These are phyloP conservation scores for Kazachstania kunashirensis DNA, from an alignment of 805 yeast genomes.

Conservation along the genomic window DNA sequence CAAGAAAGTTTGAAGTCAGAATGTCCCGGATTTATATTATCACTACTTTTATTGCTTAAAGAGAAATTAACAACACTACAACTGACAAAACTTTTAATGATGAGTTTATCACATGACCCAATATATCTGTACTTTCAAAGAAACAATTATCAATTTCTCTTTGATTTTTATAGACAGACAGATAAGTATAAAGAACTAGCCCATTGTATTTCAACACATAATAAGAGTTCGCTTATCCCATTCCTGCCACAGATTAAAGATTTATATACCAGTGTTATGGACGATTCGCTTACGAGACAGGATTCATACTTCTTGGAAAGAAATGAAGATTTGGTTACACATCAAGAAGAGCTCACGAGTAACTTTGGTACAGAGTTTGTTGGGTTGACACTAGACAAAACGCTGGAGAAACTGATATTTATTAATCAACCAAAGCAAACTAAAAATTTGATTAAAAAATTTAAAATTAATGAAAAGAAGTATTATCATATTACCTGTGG, in stretches of 20 bases:
- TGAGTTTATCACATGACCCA: slow-evolving; percentile 30
- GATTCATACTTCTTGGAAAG: slow-evolving; percentile 30
- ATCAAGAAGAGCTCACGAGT: slow-evolving; percentile 37
- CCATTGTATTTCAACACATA: slow-evolving; percentile 31
- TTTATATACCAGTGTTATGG: slow-evolving; percentile 15
- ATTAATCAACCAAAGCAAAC: slow-evolving; percentile 44
- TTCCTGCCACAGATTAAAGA: slow-evolving; percentile 29
- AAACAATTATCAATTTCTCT: slow-evolving; percentile 32
- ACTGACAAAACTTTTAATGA: slow-evolving; percentile 53
- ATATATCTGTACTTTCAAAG: slow-evolving; percentile 29
- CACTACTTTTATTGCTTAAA: slow-evolving; percentile 38
- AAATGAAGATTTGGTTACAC: slow-evolving; percentile 34
- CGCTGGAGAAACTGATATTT: slow-evolving; percentile 37
- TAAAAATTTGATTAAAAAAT: slow-evolving; percentile 38
- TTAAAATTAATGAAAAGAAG: slow-evolving; percentile 49
- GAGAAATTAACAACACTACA: slow-evolving; percentile 51
- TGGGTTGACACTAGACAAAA: slow-evolving; percentile 38
- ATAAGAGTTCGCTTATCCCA: slow-evolving; percentile 21
- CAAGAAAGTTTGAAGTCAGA: slow-evolving; percentile 53
- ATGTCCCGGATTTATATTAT: slow-evolving; percentile 47
- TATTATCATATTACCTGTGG: slow-evolving; percentile 46
- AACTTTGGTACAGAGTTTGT: slow-evolving; percentile 35
- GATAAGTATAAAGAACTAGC: slow-evolving; percentile 45
- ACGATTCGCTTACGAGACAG: slow-evolving; percentile 13
- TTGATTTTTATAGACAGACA: slow-evolving; percentile 54